Evolutionary conservation across 176 grass and related monocot species (phyloP).

Genomic region (Bonia amplexicaulis): DNA sequence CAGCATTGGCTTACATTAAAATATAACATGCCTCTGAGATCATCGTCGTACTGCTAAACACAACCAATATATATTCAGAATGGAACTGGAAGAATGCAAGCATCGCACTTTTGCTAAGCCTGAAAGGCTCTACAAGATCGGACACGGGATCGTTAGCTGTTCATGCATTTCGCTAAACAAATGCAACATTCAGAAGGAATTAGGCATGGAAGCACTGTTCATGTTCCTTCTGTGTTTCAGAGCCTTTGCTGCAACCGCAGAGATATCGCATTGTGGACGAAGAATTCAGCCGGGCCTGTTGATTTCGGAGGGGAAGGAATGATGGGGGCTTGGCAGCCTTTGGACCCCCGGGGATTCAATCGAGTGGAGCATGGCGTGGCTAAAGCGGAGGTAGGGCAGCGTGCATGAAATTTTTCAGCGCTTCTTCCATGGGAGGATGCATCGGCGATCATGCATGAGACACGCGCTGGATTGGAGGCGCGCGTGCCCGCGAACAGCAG

Average conservation of each 20-base stretch:
- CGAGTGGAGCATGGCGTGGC: conserved; percentile 16
- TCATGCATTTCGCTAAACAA: not conserved
- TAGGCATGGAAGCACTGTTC: not conserved
- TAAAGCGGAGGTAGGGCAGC: conserved; percentile 4
- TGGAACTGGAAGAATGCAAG: not conserved
- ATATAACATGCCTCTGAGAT: not conserved
- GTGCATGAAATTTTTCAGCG: not conserved
- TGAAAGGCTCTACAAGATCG: too few species aligned
- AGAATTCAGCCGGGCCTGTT: not conserved
- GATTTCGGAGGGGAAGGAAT: not conserved
- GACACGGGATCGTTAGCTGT: too few species aligned
- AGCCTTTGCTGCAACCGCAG: not conserved
- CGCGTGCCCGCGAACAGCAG: not conserved
- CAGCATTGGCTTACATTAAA: not conserved
- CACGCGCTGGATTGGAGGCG: conserved; percentile 9
- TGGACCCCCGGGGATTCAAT: conserved; percentile 8
- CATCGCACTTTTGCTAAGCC: not conserved
- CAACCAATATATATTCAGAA: not conserved
- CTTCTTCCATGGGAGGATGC: not conserved
- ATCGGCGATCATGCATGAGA: conserved; percentile 3
- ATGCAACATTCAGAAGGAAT: not conserved
- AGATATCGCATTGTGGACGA: not conserved
- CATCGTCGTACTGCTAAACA: not conserved
- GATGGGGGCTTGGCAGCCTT: conserved; percentile 2
- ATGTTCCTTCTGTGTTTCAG: not conserved